A percentile compares a stretch with the other conserved stretches of the same genome.
Evolutionary conservation across 495 filamentous ascomycete species (phyloP).

Genomic region (Xylaria nigripes): DNA sequence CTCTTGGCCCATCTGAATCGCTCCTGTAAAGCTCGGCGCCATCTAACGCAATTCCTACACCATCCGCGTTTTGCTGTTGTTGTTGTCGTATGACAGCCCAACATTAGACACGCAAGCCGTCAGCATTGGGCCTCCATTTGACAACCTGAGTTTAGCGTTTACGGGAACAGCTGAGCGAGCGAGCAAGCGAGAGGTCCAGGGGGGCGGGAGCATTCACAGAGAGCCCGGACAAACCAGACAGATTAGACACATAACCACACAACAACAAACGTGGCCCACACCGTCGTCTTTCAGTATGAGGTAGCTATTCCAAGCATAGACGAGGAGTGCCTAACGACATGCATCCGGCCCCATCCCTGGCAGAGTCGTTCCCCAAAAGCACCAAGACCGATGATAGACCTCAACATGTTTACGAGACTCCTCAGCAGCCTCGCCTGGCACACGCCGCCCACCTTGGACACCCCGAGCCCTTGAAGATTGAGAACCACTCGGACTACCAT

Average conservation of each 20-base stretch:
- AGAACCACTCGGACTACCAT: constrained; percentile 21
- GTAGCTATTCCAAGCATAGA: constrained; percentile 24
- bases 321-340: constrained; percentile 28
- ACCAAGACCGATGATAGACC: constrained; percentile 31
- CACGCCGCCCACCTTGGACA: constrained; percentile 22
- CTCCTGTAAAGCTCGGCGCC: constrained; percentile 5
- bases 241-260: constrained; percentile 6
- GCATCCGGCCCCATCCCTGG: constrained; percentile 38
- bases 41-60: constrained; percentile 4
- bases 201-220: not conserved
- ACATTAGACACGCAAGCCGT: constrained; percentile 9
- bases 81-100: constrained; percentile 13
- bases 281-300: constrained; percentile 28
- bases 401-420: constrained; percentile 27
- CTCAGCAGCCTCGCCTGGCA: constrained; percentile 23
- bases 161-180: constrained; percentile 1
- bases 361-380: constrained; percentile 37
- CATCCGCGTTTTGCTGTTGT: constrained; percentile 4
- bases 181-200: constrained; percentile 2
- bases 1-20: constrained; percentile 5
- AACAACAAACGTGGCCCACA: constrained; percentile 14
- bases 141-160: constrained; percentile 8
- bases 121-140: constrained; percentile 14
- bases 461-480: constrained; percentile 24
- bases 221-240: not conserved